These are phyloP conservation scores for Amanita fuliginea DNA, from an alignment of 768 basidiomycete genomes.

Conservation along the genomic window DNA sequence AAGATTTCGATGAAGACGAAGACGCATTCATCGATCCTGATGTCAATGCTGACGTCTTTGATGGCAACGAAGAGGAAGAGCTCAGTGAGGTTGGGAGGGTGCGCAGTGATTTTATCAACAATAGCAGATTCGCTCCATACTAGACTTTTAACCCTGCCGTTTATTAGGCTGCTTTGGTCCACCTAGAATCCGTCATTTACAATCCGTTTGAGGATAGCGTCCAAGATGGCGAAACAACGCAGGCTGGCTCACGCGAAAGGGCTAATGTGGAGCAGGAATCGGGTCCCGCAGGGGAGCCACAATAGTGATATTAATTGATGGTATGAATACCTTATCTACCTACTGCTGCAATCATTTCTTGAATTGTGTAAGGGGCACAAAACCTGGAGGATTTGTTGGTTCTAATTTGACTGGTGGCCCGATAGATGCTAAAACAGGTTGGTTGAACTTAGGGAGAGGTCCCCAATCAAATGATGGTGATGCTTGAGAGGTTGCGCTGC, in stretches of 20 bases:
- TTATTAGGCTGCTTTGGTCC: slow-evolving; percentile 63
- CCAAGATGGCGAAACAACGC: background rate
- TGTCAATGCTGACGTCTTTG: slow-evolving; percentile 40
- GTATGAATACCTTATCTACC: slow-evolving; percentile 1
- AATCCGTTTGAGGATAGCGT: slow-evolving; percentile 26
- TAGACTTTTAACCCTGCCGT: slow-evolving; percentile 35
- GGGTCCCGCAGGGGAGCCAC: background rate
- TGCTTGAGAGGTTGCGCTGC: slow-evolving; percentile 13
- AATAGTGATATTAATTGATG: background rate
- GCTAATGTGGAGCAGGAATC: background rate
- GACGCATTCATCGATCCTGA: slow-evolving; percentile 46
- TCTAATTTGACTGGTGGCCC: slow-evolving; percentile 6
- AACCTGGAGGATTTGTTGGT: slow-evolving; percentile 5
- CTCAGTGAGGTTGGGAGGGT: slow-evolving; percentile 86
- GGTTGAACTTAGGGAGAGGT: slow-evolving; percentile 38
- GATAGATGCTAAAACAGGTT: slow-evolving; percentile 12
- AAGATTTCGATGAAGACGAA: slow-evolving; percentile 38
- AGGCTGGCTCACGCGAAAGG: background rate
- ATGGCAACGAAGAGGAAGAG: slow-evolving; percentile 55
- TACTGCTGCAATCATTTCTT: slow-evolving; percentile 2
- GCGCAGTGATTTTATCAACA: slow-evolving; percentile 79
- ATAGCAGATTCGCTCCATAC: slow-evolving; percentile 77
- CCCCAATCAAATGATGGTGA: slow-evolving; percentile 47
- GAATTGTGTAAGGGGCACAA: slow-evolving; percentile 5
- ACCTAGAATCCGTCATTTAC: slow-evolving; percentile 75